Conservation (phyloP, 192 early-diverging fungal genomes). For the Backusella liffmaniae region DNA sequence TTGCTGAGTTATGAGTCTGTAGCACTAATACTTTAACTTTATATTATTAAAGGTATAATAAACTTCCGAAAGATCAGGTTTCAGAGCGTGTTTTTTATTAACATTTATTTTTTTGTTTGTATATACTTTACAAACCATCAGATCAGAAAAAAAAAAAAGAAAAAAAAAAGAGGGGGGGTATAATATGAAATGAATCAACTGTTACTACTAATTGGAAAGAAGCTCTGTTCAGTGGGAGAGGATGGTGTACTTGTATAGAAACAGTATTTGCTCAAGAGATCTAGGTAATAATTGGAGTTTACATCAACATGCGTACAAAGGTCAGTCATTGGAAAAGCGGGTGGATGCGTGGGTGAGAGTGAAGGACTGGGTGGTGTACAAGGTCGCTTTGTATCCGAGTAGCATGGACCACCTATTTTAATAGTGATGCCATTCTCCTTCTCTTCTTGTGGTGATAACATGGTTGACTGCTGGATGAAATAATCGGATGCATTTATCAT, state of each 20-base stretch:
- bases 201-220: slow-evolving; percentile 4
- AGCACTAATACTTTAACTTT: neutral
- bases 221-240: slow-evolving; percentile 4
- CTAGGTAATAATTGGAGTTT: slow-evolving; percentile 48
- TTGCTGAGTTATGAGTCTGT: neutral
- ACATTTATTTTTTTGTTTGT: neutral
- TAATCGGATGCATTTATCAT: slow-evolving; percentile 1
- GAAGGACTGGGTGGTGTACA: neutral
- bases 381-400: neutral
- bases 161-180: neutral
- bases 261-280: slow-evolving; percentile 56
- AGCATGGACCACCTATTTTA: neutral
- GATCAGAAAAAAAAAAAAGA: neutral
- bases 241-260: slow-evolving; percentile 42
- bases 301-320: slow-evolving; percentile 18
- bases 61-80: neutral
- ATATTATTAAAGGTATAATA: neutral
- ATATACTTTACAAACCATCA: neutral
- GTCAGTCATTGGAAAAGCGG: neutral
- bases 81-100: neutral
- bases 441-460: neutral
- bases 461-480: neutral
- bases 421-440: neutral
- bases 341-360: slow-evolving; percentile 1
- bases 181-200: neutral